A percentile compares a stretch with the other conserved stretches of the same genome.
Evolutionary conservation across 225 moss, liverwort and hornwort genomes (phyloP).

Genomic region (Sphagnum contortum): DNA sequence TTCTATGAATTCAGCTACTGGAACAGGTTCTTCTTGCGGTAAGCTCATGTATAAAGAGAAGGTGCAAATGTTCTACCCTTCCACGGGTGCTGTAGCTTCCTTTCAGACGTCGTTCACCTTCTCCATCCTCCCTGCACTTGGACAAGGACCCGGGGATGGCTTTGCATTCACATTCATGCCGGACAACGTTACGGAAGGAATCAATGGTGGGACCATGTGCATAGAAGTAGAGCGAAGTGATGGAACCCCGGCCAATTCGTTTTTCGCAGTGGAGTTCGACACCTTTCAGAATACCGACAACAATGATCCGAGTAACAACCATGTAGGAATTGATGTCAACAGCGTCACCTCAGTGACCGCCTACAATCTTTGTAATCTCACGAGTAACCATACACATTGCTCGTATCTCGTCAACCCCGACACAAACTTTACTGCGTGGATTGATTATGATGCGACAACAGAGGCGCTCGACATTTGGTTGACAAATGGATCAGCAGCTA

Average conservation of each 20-base stretch:
- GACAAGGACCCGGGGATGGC: constrained; percentile 8
- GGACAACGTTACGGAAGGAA: not conserved
- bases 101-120: not conserved
- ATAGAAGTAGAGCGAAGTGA: constrained; percentile 1
- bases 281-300: constrained; percentile 2
- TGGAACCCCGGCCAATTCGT: constrained; percentile 1
- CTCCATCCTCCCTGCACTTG: not conserved
- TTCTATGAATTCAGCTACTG: not conserved
- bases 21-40: not conserved
- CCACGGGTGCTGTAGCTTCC: not conserved
- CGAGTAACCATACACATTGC: not conserved
- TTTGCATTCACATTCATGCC: constrained; percentile 12
- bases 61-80: not conserved
- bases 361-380: constrained; percentile 1
- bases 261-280: constrained; percentile 30
- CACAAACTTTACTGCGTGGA: constrained; percentile 8
- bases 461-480: constrained; percentile 6
- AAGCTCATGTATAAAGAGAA: not conserved
- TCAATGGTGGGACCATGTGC: constrained; percentile 4
- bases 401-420: not conserved
- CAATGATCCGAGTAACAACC: constrained; percentile 18
- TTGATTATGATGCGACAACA: constrained; percentile 13
- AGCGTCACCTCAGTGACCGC: constrained; percentile 6
- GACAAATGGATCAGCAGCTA: not conserved
- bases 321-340: constrained; percentile 22